Percentiles rank a stretch among this genome's conserved stretches.
phyloP scores from a whole-genome alignment of 495 filamentous ascomycete species.

The Penicillium daleae region DNA sequence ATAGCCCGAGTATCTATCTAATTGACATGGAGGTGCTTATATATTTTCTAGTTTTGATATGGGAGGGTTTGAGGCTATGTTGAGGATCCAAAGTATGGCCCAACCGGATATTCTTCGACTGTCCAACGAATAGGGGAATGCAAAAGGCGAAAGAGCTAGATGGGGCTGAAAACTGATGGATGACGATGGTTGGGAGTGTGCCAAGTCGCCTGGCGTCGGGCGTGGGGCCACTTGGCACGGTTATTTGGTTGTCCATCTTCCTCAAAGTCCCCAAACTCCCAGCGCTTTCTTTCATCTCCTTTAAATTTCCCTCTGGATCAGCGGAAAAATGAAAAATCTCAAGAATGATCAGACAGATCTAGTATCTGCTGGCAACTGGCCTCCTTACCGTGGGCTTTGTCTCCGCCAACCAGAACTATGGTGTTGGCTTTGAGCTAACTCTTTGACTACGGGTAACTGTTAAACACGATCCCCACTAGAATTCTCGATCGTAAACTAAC shows the following conservation, averaged over 20 bases:
- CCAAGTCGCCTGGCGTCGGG: neutral
- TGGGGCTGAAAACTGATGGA: slow-evolving; percentile 2
- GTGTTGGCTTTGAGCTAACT: slow-evolving; percentile 3
- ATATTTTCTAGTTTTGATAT: too few species aligned
- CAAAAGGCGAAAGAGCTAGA: neutral
- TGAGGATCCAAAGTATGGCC: too few species aligned
- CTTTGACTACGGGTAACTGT: neutral
- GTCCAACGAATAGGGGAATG: neutral
- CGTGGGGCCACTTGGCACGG: neutral
- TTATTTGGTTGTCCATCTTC: neutral
- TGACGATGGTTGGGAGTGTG: neutral
- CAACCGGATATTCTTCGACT: neutral
- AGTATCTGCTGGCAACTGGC: neutral
- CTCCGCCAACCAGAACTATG: neutral
- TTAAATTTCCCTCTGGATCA: neutral
- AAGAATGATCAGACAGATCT: neutral
- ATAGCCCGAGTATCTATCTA: too few species aligned
- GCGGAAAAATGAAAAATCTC: too few species aligned
- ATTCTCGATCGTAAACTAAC: neutral
- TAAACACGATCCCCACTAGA: too few species aligned
- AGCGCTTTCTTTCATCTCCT: neutral
- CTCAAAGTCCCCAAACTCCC: neutral
- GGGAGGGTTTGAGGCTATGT: too few species aligned
- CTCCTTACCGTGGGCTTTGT: neutral
- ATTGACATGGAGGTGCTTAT: too few species aligned